These are phyloP conservation scores for Malus asiatica DNA, from an alignment of 306 rosid genomes.

Conservation along the genomic window DNA sequence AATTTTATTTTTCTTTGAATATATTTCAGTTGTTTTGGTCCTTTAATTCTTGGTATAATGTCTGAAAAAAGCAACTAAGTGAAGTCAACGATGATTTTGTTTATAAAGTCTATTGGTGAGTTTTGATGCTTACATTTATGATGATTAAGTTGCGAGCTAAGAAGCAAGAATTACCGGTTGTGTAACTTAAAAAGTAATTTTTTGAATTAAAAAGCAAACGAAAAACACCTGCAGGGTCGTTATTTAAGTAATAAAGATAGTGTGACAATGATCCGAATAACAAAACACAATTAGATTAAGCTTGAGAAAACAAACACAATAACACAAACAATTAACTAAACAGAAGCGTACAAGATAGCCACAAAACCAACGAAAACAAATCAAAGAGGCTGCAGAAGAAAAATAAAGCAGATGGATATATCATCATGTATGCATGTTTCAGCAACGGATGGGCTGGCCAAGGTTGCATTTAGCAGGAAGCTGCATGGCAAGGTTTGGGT, in stretches of 20 bases:
- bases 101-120: neutral
- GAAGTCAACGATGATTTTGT: neutral
- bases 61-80: neutral
- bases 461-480: constrained; percentile 52
- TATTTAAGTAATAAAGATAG: neutral
- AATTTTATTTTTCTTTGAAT: no score
- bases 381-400: neutral
- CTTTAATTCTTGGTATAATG: no score
- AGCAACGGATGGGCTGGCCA: constrained; percentile 27
- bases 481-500: constrained; percentile 36
- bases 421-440: neutral
- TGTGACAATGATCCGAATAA: neutral
- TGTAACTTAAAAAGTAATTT: neutral
- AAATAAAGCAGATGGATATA: neutral
- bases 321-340: neutral
- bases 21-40: no score
- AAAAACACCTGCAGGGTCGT: neutral
- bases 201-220: neutral
- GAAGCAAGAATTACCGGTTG: neutral
- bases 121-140: neutral
- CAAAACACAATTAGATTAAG: neutral
- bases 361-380: neutral
- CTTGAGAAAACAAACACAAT: neutral
- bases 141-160: neutral
- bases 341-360: neutral